Conservation (phyloP, 441 rosid genomes). For the Jatropha multifida region DNA sequence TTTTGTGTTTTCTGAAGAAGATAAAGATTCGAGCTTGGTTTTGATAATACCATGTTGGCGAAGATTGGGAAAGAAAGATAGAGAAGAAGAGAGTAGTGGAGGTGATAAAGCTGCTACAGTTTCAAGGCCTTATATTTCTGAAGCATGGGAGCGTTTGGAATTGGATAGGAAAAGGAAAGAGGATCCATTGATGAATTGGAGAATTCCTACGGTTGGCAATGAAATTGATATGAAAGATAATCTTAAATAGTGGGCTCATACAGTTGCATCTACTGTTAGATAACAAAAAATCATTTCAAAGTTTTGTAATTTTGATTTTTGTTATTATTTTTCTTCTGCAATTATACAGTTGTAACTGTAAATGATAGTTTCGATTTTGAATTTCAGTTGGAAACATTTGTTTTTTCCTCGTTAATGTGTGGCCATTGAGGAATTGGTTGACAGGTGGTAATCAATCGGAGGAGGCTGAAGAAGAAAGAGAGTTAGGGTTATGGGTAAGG, state of each 20-base stretch:
- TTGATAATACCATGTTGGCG: slow-evolving; percentile 72
- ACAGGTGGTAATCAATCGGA: no score
- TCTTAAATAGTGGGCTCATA: slow-evolving; percentile 75
- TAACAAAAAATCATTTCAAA: slow-evolving; percentile 16
- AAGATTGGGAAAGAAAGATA: slow-evolving; percentile 42
- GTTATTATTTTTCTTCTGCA: not conserved
- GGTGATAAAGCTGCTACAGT: slow-evolving; percentile 23
- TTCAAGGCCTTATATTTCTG: slow-evolving; percentile 73
- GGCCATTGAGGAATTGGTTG: no score
- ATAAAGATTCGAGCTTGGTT: slow-evolving; percentile 61
- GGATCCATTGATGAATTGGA: slow-evolving; percentile 55
- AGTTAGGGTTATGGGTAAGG: no score
- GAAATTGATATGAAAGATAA: slow-evolving; percentile 68
- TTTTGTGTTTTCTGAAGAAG: slow-evolving; percentile 74
- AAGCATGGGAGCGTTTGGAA: slow-evolving; percentile 63
- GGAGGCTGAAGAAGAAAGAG: no score
- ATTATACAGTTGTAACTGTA: slow-evolving; percentile 20
- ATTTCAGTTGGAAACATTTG: no score
- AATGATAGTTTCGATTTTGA: slow-evolving; percentile 6
- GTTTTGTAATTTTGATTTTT: not conserved
- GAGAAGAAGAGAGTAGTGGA: slow-evolving; percentile 20
- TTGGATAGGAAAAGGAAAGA: slow-evolving; percentile 34
- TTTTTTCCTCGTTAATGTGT: not conserved
- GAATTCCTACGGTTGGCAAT: slow-evolving; percentile 46
- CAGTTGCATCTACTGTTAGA: slow-evolving; percentile 67